Evolutionary conservation across 768 basidiomycete species (phyloP).

Genomic region (Rhodotorula diobovata): DNA sequence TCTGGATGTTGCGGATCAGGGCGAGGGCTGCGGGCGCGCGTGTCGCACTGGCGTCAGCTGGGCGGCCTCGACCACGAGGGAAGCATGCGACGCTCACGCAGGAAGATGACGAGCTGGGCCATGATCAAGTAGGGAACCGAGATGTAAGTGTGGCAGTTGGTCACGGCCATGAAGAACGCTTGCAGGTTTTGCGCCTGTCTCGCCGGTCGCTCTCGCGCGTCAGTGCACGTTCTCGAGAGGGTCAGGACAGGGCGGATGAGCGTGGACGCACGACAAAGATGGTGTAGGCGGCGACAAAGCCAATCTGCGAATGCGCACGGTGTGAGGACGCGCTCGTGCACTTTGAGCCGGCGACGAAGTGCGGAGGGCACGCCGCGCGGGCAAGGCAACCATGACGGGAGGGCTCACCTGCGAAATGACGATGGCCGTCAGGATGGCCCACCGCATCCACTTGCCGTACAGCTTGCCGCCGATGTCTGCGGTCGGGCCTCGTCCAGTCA

Average conservation of each 20-base stretch:
- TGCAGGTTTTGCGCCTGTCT: slow-evolving; percentile 46
- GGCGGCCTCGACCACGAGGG: too few relatives aligned
- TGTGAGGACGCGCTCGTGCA: not conserved
- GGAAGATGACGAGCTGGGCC: slow-evolving; percentile 74
- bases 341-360: too few relatives aligned
- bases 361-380: too few relatives aligned
- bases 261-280: slow-evolving; percentile 70
- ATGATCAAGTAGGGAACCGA: slow-evolving; percentile 72
- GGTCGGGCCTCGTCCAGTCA: not conserved
- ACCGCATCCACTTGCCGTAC: slow-evolving; percentile 91
- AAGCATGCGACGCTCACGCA: slow-evolving; percentile 51
- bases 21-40: slow-evolving; percentile 65
- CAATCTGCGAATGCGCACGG: slow-evolving; percentile 53
- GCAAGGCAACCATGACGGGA: slow-evolving; percentile 38
- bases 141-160: slow-evolving; percentile 64
- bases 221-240: too few relatives aligned
- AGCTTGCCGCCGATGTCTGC: slow-evolving; percentile 86
- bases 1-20: slow-evolving; percentile 87
- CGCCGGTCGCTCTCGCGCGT: too few relatives aligned
- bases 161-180: slow-evolving; percentile 76
- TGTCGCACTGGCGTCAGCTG: too few relatives aligned
- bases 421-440: slow-evolving; percentile 79
- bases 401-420: slow-evolving; percentile 63
- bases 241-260: too few relatives aligned
- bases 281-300: slow-evolving; percentile 83